These are phyloP conservation scores for Suillus sp. DNA, from an alignment of 768 basidiomycete genomes.

Conservation along the genomic window DNA sequence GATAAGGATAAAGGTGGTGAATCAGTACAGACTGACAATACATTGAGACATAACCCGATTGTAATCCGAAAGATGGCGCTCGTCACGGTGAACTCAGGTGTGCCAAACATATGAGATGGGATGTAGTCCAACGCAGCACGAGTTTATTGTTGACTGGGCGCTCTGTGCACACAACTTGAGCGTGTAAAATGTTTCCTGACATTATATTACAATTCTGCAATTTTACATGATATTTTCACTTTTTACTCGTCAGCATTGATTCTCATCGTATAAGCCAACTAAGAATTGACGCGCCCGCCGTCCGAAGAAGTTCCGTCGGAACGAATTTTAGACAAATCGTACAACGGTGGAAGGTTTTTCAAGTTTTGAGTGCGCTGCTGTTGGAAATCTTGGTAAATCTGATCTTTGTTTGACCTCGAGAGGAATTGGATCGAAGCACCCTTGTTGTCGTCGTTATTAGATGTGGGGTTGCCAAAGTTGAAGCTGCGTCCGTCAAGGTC, in stretches of 20 bases:
- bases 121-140: not conserved
- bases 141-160: not conserved
- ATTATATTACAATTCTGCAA: not conserved
- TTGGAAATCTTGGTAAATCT: conserved; percentile 35
- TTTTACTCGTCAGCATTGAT: not conserved
- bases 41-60: not conserved
- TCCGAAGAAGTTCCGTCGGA: conserved; percentile 24
- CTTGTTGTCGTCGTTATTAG: conserved; percentile 17
- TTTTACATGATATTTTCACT: not conserved
- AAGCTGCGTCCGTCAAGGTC: conserved; percentile 30
- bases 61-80: not conserved
- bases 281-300: conserved; percentile 6
- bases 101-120: not conserved
- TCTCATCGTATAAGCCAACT: not conserved
- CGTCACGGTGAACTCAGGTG: not conserved
- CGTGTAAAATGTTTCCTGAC: not conserved
- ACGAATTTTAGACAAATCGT: conserved; percentile 23
- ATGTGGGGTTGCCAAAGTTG: conserved; percentile 41
- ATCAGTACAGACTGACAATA: not conserved
- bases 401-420: conserved; percentile 37
- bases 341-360: conserved; percentile 24
- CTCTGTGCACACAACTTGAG: not conserved
- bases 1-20: not conserved
- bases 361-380: conserved; percentile 18
- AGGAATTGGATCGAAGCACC: conserved; percentile 45